Evolutionary conservation across 805 yeast species (phyloP).

Genomic region (Barnettozyma pratensis): DNA sequence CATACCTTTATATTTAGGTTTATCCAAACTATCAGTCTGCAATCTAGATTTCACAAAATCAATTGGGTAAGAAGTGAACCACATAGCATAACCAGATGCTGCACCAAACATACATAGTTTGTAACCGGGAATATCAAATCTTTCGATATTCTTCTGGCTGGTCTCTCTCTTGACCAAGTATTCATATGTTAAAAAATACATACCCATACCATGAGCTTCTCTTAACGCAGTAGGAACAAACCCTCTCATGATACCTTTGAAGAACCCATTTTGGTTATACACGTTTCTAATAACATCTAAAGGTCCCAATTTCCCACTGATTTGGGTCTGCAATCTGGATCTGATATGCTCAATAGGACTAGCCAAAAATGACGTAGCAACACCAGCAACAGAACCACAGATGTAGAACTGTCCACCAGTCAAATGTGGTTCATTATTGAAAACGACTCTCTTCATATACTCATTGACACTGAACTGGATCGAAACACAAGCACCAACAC

Average conservation of each 20-base stretch:
- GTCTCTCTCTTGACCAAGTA: conserved; percentile 71
- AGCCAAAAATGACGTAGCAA: conserved; percentile 84
- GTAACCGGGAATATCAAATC: conserved; percentile 84
- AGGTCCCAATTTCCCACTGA: conserved; percentile 65
- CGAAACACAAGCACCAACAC: conserved; percentile 97
- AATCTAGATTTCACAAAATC: conserved; percentile 88
- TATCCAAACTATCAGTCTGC: conserved; percentile 64
- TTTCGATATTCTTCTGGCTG: conserved; percentile 36
- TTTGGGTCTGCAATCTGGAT: conserved; percentile 89
- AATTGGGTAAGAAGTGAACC: conserved; percentile 81
- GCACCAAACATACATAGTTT: conserved; percentile 87
- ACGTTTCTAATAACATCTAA: conserved; percentile 62
- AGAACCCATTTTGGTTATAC: conserved; percentile 42
- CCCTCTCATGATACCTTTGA: conserved; percentile 70
- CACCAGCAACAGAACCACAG: conserved; percentile 89
- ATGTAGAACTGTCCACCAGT: conserved; percentile 63
- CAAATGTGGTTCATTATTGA: conserved; percentile 35
- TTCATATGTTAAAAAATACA: conserved; percentile 87
- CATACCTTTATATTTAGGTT: conserved; percentile 56
- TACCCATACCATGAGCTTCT: conserved; percentile 85
- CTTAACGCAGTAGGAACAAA: conserved; percentile 75
- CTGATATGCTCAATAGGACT: conserved; percentile 95
- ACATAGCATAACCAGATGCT: conserved; percentile 80
- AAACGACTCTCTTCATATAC: conserved; percentile 79
- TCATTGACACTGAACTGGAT: conserved; percentile 95